Base-by-base conservation (phyloP, 805 yeast genomes). In the Torulaspora quercuum region DNA sequence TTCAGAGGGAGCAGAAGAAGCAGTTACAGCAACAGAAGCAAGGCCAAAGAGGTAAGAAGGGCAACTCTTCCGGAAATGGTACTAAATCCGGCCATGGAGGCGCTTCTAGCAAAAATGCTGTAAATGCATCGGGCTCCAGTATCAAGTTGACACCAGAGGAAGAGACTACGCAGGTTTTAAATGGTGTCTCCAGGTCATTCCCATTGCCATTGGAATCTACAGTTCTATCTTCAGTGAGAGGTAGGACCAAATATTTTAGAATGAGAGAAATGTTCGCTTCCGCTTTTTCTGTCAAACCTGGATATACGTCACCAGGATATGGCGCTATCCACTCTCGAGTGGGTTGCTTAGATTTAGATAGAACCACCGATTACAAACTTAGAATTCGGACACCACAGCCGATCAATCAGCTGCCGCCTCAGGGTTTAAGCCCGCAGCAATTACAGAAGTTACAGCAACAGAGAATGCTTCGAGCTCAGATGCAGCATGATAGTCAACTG, bases 231-330 rank as follows among this genome's bases (percentile, higher is more conserved):
- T 88, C 97, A 3, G 73, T 82, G 0, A 68, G 83, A 33, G 64
- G 79, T 35, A 75, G 95, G 44, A 79, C 80, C 19, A 73, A 78
- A 39, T 86, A 85, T 50, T 70, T 92, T 50, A 75, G 94, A 43
- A 82, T 87, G 84, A 73, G 97, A 47, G 98, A 92, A 59, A 85
- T 89, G 80, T 84, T 90, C 63, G 95, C 96, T 1, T 76, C 84
- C 42, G 90, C 95, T 2, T 60, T 60, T 33, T 42, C 55, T 5
- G 48, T 57, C 3, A 57, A 52, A 36, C 56, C 52, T 12, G 64
- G 64, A 1, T 60, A 48, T 2, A 70, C 84, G 9, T 68, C 83
- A 7, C 86, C 78, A 7, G 72, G 84, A 26, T 74, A 80, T 37
- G 68, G 72, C 21, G 64, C 73, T 1, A 63, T 72, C 38, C 69